Evolutionary conservation across 2,329 filamentous ascomycete genomes (phyloP), one percentile per base, ranked within the genome.

Genomic region (Colletotrichum eremochloae): DNA sequence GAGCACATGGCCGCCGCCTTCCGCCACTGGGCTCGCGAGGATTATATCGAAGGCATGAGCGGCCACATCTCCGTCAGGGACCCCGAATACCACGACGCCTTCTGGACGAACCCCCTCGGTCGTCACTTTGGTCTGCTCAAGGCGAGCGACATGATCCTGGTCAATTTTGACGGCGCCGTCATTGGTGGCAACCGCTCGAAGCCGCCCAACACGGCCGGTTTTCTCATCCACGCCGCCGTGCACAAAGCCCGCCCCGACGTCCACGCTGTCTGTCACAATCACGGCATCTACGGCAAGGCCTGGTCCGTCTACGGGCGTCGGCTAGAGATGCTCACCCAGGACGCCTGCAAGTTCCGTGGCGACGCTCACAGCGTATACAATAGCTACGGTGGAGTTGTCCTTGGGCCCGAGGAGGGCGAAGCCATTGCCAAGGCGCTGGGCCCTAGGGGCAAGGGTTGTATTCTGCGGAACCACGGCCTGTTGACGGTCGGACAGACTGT

Each of bases 21-120:
- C 80, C 89, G 92, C 38, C 86, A 92, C 77, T 93, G 92, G 79
- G 85, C 90, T 1, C 87, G 90, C 58, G 87, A 89, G 76, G 90
- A 89, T 62, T 92, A 89, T 80, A 90, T 88, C 0, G 91, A 93
- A 80, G 92, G 92, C 67, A 92, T 93, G 84, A 85, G 86, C 38
- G 91, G 91, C 0, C 91, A 93, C 79, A 93, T 93, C 72, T 87
- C 84, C 3, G 88, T 92, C 0, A 85, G 90, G 14, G 91, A 92
- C 75, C 90, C 91, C 0, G 89, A 92, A 77, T 82, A 87, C 73
- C 81, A 82, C 0, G 81, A 90, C 65, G 85, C 85, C 0, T 91
- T 92, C 80, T 93, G 92, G 92, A 93, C 90, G 75, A 86, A 94
- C 89, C 82, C 91, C 80, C 36, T 94, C 0, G 90, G 89, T 3